Evolutionary conservation across 2,329 filamentous ascomycete genomes (phyloP).

Genomic region (Microsporum canis): DNA sequence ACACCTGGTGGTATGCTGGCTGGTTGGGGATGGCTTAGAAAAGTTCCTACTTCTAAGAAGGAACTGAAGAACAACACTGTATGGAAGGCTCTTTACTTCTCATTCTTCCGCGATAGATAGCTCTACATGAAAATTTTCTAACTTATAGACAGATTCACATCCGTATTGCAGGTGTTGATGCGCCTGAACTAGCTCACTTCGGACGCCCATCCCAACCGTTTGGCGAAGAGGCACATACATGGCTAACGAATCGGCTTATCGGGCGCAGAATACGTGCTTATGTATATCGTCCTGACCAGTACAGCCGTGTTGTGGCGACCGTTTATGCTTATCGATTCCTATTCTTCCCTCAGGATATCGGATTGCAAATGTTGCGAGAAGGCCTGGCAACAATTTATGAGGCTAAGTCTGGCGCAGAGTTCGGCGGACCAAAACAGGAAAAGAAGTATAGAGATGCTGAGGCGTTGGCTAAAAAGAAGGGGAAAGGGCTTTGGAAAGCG

Average conservation of each 20-base stretch:
- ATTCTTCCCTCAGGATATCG: constrained; percentile 62
- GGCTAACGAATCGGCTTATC: constrained; percentile 63
- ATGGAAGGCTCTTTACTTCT: constrained; percentile 21
- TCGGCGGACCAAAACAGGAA: constrained; percentile 55
- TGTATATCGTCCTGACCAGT: constrained; percentile 79
- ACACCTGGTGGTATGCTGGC: constrained; percentile 78
- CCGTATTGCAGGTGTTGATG: constrained; percentile 83
- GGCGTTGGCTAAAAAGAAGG: constrained; percentile 49
- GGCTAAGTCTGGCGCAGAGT: constrained; percentile 79
- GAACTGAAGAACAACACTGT: constrained; percentile 69
- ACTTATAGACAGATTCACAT: constrained; percentile 55
- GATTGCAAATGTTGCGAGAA: constrained; percentile 73
- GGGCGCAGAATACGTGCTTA: constrained; percentile 67
- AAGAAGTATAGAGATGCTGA: constrained; percentile 38
- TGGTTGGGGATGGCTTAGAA: constrained; percentile 88
- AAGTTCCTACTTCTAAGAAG: constrained; percentile 56
- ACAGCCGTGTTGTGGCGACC: constrained; percentile 78
- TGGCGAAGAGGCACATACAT: constrained; percentile 66
- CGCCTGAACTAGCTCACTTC: constrained; percentile 87
- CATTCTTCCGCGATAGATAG: background rate
- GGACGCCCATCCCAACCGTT: constrained; percentile 78
- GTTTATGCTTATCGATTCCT: constrained; percentile 55
- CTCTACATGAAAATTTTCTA: background rate
- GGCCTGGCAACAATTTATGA: constrained; percentile 90
- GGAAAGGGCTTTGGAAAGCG: constrained; percentile 62